Evolutionary conservation across 108 stramenopile genomes (phyloP).

Genomic region (Pseudonitzschia multistriata): DNA sequence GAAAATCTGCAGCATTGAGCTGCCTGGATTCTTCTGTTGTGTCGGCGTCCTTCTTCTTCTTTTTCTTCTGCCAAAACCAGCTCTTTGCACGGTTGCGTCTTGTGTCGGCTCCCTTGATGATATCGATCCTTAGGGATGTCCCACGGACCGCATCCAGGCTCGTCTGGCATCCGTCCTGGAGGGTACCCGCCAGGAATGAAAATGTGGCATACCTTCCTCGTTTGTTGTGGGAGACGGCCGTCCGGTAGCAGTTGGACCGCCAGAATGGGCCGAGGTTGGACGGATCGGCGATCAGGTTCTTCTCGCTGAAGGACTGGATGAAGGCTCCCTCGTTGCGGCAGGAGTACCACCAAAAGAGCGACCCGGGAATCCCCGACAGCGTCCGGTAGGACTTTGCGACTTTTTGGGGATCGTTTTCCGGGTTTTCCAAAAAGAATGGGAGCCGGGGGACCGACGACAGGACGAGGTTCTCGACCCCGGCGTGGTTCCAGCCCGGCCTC

Average conservation of each 20-base stretch:
- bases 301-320: constrained; percentile 53
- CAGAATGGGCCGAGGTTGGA: constrained; percentile 44
- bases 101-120: constrained; percentile 49
- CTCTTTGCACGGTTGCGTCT: constrained; percentile 49
- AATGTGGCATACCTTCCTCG: constrained; percentile 52
- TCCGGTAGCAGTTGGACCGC: constrained; percentile 44
- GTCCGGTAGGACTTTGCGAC: constrained; percentile 49
- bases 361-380: constrained; percentile 45
- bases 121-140: constrained; percentile 28
- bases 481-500: neutral
- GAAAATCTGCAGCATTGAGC: too few species aligned
- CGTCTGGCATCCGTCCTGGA: constrained; percentile 49
- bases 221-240: constrained; percentile 32
- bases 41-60: neutral
- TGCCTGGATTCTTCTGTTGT: too few species aligned
- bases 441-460: constrained; percentile 51
- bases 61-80: constrained; percentile 48
- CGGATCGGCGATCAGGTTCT: constrained; percentile 52
- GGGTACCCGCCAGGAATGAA: constrained; percentile 59
- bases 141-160: constrained; percentile 38
- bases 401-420: constrained; percentile 30
- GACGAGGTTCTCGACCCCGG: constrained; percentile 25
- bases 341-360: constrained; percentile 64
- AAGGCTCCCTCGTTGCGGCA: constrained; percentile 45
- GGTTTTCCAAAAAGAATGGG: constrained; percentile 39